phyloP scores from a whole-genome alignment of 306 rosid species.

The Acacia confusa region DNA sequence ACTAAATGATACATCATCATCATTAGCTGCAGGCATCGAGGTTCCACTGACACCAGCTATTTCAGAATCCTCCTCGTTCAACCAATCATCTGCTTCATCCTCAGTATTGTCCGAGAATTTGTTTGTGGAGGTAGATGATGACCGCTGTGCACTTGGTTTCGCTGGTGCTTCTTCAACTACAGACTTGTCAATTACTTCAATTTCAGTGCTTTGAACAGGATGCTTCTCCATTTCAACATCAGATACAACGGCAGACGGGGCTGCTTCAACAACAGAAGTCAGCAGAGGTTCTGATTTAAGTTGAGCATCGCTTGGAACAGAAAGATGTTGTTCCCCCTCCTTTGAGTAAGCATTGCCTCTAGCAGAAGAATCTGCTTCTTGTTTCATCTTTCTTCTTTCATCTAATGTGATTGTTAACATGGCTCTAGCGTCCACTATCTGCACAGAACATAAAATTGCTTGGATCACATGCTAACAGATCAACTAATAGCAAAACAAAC shows the following conservation, averaged over 20 bases:
- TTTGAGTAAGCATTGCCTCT: constrained; percentile 26
- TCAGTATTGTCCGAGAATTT: constrained; percentile 55
- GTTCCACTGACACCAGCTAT: constrained; percentile 65
- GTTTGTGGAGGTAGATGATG: constrained; percentile 48
- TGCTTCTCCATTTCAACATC: constrained; percentile 65
- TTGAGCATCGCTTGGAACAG: constrained; percentile 48
- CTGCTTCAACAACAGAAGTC: constrained; percentile 41
- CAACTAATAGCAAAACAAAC: background rate
- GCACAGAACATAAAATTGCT: constrained; percentile 28
- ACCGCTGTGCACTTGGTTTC: constrained; percentile 31
- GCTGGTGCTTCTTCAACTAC: constrained; percentile 55
- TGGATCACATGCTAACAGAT: constrained; percentile 5
- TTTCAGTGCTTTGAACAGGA: constrained; percentile 46
- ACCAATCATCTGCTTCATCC: constrained; percentile 95
- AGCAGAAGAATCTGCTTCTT: constrained; percentile 45
- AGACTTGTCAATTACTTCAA: constrained; percentile 57
- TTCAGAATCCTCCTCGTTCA: constrained; percentile 85
- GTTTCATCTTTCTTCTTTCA: constrained; percentile 43
- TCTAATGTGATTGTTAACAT: constrained; percentile 62
- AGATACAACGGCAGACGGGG: constrained; percentile 35
- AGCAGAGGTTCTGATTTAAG: constrained; percentile 44
- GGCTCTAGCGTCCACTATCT: constrained; percentile 81
- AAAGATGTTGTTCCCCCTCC: constrained; percentile 60
- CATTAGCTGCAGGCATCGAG: constrained; percentile 58
- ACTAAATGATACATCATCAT: constrained; percentile 93